Evolutionary conservation across 106 monocot genomes (phyloP), one percentile per base, ranked within the genome.

Genomic region (Alisma plantagoaquatica): DNA sequence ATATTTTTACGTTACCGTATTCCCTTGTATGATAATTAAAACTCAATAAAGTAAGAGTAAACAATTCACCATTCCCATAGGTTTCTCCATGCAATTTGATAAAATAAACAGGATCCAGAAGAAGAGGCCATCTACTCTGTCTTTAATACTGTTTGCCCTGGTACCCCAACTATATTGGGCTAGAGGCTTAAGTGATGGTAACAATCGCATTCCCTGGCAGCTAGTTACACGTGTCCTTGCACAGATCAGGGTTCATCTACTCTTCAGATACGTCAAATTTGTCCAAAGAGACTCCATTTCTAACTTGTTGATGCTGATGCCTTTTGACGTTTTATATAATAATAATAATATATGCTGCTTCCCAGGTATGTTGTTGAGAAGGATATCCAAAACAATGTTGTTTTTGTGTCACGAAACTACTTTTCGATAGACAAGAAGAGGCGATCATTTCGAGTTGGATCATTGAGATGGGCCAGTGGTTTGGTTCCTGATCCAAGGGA

Each of bases 311-410:
- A 5, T 38, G 5, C 5, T 14, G 35, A 5, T 6, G 9, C 35
- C 14, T 6, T 38, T 38, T 14, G 5, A 38, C 35, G 14, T 38
- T 7, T 38, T 14, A 38, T 14, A 25, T 54, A 20, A 14, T 54
- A n/a, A 41, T 15, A 23, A 29, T 27, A 17, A 26, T 12, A 23
- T 23, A 18, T 43, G 10, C 6, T n/a, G 29, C 16, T 35, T 56
- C 77, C 41, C 61, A 96, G 94, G 94, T 96, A 84, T 74, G 96
- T 96, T 71, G 89, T 96, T 43, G 84, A 80, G 61, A 96, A 96
- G 68, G 89, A 89, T 76, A 78, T 76, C 33, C 68, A 79, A 27
- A 84, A 96, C 49, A 96, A 96, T 64, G 96, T 89, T 28, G 68
- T 96, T 61, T 96, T 89, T 61, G 81, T 85, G 29, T 89, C 96